Evolutionary conservation across 495 filamentous ascomycete genomes (phyloP), one percentile per base, ranked within the genome.

Genomic region (Cladorrhinum samala): DNA sequence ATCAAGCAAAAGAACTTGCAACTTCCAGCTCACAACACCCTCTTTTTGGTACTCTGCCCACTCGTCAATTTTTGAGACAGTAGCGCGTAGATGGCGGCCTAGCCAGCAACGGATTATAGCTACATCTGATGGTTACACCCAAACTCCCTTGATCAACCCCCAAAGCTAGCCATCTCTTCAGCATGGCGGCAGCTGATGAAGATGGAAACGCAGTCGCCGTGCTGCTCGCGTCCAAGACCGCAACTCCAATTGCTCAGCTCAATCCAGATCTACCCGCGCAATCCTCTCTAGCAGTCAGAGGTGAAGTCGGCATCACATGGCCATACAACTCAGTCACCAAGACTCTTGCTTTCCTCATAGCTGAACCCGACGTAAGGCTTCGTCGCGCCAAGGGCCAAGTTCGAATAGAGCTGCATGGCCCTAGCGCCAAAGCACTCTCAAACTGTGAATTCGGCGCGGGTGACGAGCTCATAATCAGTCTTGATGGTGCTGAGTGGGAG

Each of bases 311-410:
- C 4, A 82, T 98, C 16, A 81, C 90, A 42, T 96, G 93, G 92
- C 93, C 93, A 0, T 98, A 87, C 68, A 95, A 87, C 30, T 84
- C 83, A 5, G 85, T 87, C 13, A 84, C 78, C 6, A 75, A 77
- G 37, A 83, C 82, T 9, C 71, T 88, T 56, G 83, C 89, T 46
- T 79, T 98, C 25, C 78, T 90, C 2, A 77, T 96, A 3, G 86
- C 86, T 9, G 93, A 96, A 51, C 83, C 86, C 20, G 91, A 98
- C 61, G 88, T 93, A 60, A 85, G 89, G 38, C 80, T 95, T 30
- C 89, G 93, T 17, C 77, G 79, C 19, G 73, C 72, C 25, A 85
- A 81, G 54, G 93, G 93, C 16, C 90, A 95, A 69, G 84, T 95
- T n/a, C 81, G 89, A 11, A 76, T 91, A 30, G 75, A 84, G 42